These are phyloP conservation scores for Dendryphion nanum DNA, from an alignment of 2,329 filamentous ascomycete species.

Conservation along the genomic window DNA sequence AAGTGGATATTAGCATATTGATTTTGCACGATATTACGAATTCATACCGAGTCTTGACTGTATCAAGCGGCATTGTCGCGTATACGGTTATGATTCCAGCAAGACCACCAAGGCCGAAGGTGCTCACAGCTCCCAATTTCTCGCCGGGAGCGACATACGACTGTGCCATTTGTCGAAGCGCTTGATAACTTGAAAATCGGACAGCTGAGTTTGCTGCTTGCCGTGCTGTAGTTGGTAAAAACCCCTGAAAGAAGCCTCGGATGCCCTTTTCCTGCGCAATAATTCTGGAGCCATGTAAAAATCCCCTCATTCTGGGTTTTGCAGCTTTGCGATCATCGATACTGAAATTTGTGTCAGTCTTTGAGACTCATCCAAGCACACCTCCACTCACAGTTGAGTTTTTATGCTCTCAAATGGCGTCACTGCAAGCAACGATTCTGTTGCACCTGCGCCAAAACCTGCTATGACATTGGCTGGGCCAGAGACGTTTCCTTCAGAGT, in stretches of 20 bases:
- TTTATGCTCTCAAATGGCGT: constrained; percentile 98
- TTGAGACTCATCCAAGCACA: too few relatives aligned
- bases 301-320: constrained; percentile 85
- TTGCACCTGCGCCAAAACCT: constrained; percentile 91
- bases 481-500: constrained; percentile 82
- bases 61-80: constrained; percentile 73
- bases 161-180: constrained; percentile 84
- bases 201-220: constrained; percentile 94
- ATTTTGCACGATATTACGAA: too few relatives aligned
- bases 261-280: constrained; percentile 87
- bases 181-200: constrained; percentile 87
- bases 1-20: too few relatives aligned
- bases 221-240: constrained; percentile 89
- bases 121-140: constrained; percentile 83
- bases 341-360: constrained; percentile 42
- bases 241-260: constrained; percentile 93
- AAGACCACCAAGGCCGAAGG: constrained; percentile 85
- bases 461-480: constrained; percentile 89
- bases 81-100: constrained; percentile 90
- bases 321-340: constrained; percentile 91
- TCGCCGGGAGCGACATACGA: constrained; percentile 92
- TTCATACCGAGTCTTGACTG: constrained; percentile 79
- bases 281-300: constrained; percentile 83
- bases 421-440: constrained; percentile 88
- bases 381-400: constrained; percentile 68